Conservation (phyloP, 2,329 filamentous ascomycete genomes). For the Colletotrichum nymphaeae region DNA sequence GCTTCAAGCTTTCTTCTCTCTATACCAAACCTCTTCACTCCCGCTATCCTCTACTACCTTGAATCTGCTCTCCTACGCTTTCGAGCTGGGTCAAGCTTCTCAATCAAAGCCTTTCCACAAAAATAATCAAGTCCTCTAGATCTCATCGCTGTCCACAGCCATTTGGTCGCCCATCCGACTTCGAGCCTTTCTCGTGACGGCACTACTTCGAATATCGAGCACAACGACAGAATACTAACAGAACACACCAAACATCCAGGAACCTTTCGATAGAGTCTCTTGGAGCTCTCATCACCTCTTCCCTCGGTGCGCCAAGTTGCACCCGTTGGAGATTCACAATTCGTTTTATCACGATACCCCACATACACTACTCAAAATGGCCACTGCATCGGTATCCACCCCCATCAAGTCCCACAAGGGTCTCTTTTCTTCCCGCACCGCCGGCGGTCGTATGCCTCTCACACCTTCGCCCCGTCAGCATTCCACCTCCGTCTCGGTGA, state of each 20-base stretch:
- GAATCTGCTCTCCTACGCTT: constrained; percentile 25
- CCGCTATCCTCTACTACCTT: constrained; percentile 29
- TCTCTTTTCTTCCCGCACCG: constrained; percentile 91
- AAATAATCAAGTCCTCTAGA: constrained; percentile 57
- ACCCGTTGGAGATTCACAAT: constrained; percentile 55
- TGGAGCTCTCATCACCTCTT: constrained; percentile 57
- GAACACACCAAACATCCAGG: constrained; percentile 55
- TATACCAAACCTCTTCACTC: constrained; percentile 40
- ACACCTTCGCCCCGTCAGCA: constrained; percentile 87
- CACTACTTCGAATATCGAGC: constrained; percentile 59
- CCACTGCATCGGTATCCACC: constrained; percentile 83
- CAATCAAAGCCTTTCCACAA: constrained; percentile 44
- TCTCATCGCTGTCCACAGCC: constrained; percentile 57
- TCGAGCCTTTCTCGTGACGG: constrained; percentile 54
- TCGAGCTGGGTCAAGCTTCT: constrained; percentile 40
- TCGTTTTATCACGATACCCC: constrained; percentile 46
- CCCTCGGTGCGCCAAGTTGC: constrained; percentile 57
- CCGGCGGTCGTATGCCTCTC: constrained; percentile 93
- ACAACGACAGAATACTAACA: constrained; percentile 58
- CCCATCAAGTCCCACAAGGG: constrained; percentile 95
- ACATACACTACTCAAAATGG: constrained; percentile 71
- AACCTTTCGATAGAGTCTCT: constrained; percentile 71
- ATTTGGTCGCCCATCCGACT: constrained; percentile 62
- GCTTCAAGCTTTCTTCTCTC: constrained; percentile 39
- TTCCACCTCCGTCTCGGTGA: constrained; percentile 59